Base-by-base conservation (phyloP, 352 stramenopile species). In the Halophytophthora batemanensis region DNA sequence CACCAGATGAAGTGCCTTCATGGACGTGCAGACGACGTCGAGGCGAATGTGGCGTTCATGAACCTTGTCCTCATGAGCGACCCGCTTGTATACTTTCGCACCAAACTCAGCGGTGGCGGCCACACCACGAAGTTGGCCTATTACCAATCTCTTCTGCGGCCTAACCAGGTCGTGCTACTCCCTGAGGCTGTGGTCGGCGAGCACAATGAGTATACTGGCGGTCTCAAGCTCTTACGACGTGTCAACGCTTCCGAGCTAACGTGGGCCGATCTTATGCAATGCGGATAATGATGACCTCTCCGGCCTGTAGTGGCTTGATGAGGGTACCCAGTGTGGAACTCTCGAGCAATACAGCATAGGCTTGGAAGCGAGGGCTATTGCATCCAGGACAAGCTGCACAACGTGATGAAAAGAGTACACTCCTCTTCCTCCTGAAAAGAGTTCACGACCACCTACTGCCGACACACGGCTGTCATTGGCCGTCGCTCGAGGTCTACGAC, bases 401-500 rank as follows among this genome's bases (percentile, higher is more conserved):
- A 31, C n/a, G n/a, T n/a, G 25, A 31, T 8, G 8, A 31, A 31
- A 8, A 31, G 4, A 10, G 25, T 10, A 8, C 25, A 8, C 8
- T 31, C 25, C 8, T 10, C 25, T 31, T 31, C 25, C 8, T 10
- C 25, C 25, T 10, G 25, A 31, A 8, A 31, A 31, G 8, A 31
- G 4, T 8, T 31, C 25, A 31, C 4, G 8, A 31, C 25, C 35
- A 36, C n/a, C 71, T 29, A 87, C n/a, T 82, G 66, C 21, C 74
- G 67, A 59, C 64, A 72, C 36, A 92, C 71, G 2, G 83, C 80
- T 2, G 81, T 93, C 55, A 74, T 83, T 6, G 82, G 77, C 12
- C 81, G 77, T 15, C 69, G 64, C 1, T 54, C 62, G n/a, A 94
- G 62, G 53, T 94, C 76, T 0, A 90, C 77, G 6, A 86, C 57